A percentile compares a stretch with the other conserved stretches of the same genome.
Conservation (phyloP, 768 basidiomycete species). For the Leccinum sublutescens region DNA sequence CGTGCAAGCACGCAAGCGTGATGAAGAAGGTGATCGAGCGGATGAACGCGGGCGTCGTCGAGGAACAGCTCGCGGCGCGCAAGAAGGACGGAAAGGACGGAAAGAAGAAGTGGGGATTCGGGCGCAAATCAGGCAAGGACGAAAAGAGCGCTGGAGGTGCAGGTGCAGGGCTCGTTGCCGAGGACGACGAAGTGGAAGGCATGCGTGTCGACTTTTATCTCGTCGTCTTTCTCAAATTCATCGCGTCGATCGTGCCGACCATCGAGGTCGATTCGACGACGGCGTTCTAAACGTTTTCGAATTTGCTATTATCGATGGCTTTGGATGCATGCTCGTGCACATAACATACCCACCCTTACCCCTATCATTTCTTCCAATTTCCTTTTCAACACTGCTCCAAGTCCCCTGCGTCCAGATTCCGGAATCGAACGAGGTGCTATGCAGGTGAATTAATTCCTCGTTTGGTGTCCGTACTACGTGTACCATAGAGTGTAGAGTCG, state of each 20-base stretch:
- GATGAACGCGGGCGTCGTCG: constrained; percentile 88
- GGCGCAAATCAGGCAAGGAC: constrained; percentile 65
- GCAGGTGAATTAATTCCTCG: not conserved
- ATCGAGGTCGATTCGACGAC: constrained; percentile 97
- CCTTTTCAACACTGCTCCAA: not conserved
- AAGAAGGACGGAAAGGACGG: constrained; percentile 45
- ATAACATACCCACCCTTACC: not conserved
- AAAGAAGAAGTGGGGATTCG: constrained; percentile 86
- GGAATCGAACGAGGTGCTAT: not conserved
- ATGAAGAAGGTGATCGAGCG: constrained; percentile 99
- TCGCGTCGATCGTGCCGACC: constrained; percentile 96
- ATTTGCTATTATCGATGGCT: not conserved
- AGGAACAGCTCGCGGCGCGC: constrained; percentile 73
- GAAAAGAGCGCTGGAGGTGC: constrained; percentile 35
- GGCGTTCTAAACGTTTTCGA: constrained; percentile 45
- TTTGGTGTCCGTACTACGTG: constrained; percentile 7
- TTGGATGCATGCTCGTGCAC: not conserved
- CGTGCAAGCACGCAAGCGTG: constrained; percentile 97
- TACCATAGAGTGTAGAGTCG: constrained; percentile 25
- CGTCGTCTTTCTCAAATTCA: constrained; percentile 98
- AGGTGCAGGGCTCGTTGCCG: constrained; percentile 1
- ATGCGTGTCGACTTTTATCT: constrained; percentile 98
- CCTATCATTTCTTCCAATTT: not conserved
- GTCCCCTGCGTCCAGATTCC: constrained; percentile 3
- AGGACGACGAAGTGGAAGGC: constrained; percentile 75